A percentile compares a stretch with the other conserved stretches of the same genome.
These are phyloP conservation scores for Borealophlyctis nickersoniae DNA, from an alignment of 192 early-diverging fungal genomes.

Conservation along the genomic window DNA sequence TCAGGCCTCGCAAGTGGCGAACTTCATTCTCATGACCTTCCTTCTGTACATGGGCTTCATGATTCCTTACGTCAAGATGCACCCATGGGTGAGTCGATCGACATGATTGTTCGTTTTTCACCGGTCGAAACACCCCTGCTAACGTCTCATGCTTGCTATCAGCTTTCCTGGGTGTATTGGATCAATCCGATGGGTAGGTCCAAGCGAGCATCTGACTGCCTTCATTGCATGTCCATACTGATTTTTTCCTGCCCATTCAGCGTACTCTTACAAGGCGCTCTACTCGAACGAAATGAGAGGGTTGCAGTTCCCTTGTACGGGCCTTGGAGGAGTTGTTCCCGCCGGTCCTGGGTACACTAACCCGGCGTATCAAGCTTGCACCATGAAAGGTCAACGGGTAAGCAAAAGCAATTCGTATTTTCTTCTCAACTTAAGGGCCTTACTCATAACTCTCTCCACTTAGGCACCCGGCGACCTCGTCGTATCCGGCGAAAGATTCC, in stretches of 20 bases:
- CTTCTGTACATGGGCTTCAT: slow-evolving; percentile 56
- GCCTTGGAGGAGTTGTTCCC: slow-evolving; percentile 30
- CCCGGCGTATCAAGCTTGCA: slow-evolving; percentile 57
- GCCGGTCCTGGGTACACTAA: slow-evolving; percentile 47
- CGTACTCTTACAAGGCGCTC: slow-evolving; percentile 58
- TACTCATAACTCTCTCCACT: no score
- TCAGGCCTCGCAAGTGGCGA: slow-evolving; percentile 33
- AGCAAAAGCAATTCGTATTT: no score
- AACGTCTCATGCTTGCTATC: not conserved
- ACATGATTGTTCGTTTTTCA: not conserved
- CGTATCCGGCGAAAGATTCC: slow-evolving; percentile 63
- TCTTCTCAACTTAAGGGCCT: no score
- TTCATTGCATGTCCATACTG: no score
- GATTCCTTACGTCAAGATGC: slow-evolving; percentile 59
- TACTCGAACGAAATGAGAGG: slow-evolving; percentile 62
- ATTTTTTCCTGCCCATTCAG: no score
- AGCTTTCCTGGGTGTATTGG: slow-evolving; percentile 40
- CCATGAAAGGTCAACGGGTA: slow-evolving; percentile 58
- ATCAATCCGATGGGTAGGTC: slow-evolving; percentile 67
- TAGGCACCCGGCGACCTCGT: slow-evolving; percentile 43
- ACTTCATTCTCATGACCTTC: not conserved
- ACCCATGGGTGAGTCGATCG: slow-evolving; percentile 44
- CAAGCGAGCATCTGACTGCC: no score
- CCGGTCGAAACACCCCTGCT: not conserved
- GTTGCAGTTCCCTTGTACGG: slow-evolving; percentile 23